Percentiles rank a stretch among this genome's conserved stretches.
Conservation (phyloP, 2,329 filamentous ascomycete genomes). For the Verticillium nonalfalfae region DNA sequence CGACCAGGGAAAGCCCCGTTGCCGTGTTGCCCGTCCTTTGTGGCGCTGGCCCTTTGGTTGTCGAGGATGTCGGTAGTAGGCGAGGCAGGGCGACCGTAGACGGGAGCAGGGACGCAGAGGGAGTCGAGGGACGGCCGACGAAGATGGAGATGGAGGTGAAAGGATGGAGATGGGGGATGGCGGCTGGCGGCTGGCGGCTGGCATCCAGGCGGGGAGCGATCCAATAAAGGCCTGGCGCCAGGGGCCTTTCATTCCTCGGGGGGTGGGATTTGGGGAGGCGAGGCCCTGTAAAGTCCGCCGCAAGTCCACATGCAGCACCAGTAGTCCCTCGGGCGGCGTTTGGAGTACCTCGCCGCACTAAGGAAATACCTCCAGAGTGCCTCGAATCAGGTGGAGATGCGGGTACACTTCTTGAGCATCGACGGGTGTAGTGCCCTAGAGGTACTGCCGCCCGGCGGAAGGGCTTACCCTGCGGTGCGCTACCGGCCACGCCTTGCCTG, state of each 20-base stretch:
- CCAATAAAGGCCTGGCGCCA: background rate
- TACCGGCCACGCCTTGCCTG: background rate
- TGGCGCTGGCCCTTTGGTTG: background rate
- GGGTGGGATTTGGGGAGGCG: background rate
- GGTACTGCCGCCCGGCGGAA: background rate
- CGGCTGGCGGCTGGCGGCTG: background rate
- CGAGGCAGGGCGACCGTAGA: background rate
- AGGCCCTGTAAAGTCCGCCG: background rate
- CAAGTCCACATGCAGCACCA: background rate
- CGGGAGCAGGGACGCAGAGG: background rate
- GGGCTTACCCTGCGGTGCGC: background rate
- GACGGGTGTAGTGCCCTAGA: background rate
- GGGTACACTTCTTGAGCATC: background rate
- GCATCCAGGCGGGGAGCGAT: background rate
- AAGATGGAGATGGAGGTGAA: background rate
- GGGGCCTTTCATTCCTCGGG: background rate
- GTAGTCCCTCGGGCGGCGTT: background rate
- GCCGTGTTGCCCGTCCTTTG: background rate
- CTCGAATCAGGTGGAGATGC: background rate
- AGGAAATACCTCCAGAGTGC: background rate
- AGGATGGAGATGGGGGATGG: background rate
- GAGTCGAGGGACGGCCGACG: background rate
- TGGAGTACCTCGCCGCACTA: background rate
- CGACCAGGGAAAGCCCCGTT: background rate
- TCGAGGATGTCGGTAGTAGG: background rate